Conservation (phyloP, 306 rosid genomes). For the Casuarina equisetifolia region DNA sequence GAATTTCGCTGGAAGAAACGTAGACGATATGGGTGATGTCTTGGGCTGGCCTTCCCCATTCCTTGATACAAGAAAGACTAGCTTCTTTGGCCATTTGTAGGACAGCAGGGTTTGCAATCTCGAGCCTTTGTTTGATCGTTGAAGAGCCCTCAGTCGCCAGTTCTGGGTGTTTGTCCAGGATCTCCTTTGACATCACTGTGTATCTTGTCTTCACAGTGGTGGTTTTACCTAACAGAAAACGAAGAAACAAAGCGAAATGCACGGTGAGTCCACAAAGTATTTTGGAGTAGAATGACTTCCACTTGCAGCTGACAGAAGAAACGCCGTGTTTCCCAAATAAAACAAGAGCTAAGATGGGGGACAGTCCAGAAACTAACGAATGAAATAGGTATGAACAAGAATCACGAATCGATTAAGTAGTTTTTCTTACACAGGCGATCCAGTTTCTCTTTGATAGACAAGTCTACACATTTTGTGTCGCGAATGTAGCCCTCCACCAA, state of each 20-base stretch:
- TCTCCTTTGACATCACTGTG: constrained; percentile 98
- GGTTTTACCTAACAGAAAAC: constrained; percentile 64
- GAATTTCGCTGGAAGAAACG: constrained; percentile 84
- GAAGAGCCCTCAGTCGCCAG: constrained; percentile 80
- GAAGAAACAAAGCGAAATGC: neutral
- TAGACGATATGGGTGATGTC: constrained; percentile 88
- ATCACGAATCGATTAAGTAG: neutral
- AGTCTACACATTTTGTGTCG: constrained; percentile 77
- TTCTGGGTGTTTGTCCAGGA: constrained; percentile 83
- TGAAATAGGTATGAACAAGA: neutral
- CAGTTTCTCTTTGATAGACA: constrained; percentile 71
- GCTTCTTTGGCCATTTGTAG: constrained; percentile 87
- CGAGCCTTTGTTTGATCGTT: constrained; percentile 78
- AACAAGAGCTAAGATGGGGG: too few species aligned
- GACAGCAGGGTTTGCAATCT: constrained; percentile 86
- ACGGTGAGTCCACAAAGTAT: neutral
- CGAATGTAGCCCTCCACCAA: constrained; percentile 92
- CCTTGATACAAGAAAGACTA: constrained; percentile 73
- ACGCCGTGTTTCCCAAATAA: too few species aligned
- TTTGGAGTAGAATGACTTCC: too few species aligned
- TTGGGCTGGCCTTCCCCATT: constrained; percentile 79
- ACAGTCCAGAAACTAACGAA: neutral
- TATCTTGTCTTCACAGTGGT: constrained; percentile 96
- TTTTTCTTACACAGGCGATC: constrained; percentile 82
- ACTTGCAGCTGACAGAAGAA: too few species aligned